Evolutionary conservation across 2,329 filamentous ascomycete genomes (phyloP).

Genomic region (Arthrinium puccinioides): DNA sequence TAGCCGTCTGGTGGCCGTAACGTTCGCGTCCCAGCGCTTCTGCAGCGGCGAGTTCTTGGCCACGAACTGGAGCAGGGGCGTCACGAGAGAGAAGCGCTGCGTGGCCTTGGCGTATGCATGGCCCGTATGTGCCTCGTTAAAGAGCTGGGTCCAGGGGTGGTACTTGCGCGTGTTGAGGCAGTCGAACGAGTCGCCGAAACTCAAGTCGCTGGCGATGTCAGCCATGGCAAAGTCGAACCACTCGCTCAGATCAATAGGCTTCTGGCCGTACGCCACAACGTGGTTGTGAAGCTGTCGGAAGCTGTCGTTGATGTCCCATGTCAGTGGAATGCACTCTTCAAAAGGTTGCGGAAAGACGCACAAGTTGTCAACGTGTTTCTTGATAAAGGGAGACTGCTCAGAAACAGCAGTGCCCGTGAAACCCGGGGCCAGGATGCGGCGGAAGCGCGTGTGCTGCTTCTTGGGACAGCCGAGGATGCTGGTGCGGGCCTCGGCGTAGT

Average conservation of each 20-base stretch:
- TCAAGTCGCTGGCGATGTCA: not conserved
- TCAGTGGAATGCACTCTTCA: not conserved
- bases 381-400: not conserved
- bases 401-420: not conserved
- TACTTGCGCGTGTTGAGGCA: constrained; percentile 2
- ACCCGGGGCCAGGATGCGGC: not conserved
- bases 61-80: not conserved
- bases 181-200: not conserved
- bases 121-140: not conserved
- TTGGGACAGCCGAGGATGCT: not conserved
- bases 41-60: too few relatives aligned
- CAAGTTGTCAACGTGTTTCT: not conserved
- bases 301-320: not conserved
- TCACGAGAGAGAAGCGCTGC: not conserved
- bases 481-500: not conserved
- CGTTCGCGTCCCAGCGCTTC: not conserved
- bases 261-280: not conserved
- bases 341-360: constrained; percentile 3
- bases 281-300: not conserved
- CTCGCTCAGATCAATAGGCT: not conserved
- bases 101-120: not conserved
- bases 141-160: constrained; percentile 3
- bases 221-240: not conserved
- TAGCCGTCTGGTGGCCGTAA: not conserved
- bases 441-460: not conserved